These are phyloP conservation scores for Lentinula sp. DNA, from an alignment of 768 basidiomycete species.

Conservation along the genomic window DNA sequence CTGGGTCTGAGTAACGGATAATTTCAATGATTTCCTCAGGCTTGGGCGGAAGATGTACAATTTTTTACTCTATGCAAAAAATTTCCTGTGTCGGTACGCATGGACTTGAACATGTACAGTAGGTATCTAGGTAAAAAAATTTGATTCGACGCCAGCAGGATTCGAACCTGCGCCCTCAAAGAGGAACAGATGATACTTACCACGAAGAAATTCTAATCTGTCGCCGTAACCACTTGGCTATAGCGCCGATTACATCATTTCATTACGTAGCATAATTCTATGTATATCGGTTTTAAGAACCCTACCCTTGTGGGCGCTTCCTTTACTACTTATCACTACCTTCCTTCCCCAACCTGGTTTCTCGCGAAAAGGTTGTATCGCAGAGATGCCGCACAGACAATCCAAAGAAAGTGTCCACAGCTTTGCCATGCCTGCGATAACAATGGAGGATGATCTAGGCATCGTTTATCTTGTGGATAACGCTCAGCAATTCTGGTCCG, in stretches of 20 bases:
- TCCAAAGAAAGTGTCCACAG: background rate
- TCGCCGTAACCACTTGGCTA: conserved; percentile 80
- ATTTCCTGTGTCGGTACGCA: too few relatives aligned
- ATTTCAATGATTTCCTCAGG: background rate
- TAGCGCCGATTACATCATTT: conserved; percentile 37
- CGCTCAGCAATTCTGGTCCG: conserved; percentile 88
- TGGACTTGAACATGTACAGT: too few relatives aligned
- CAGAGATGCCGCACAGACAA: background rate
- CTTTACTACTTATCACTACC: too few relatives aligned
- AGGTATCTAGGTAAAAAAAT: background rate
- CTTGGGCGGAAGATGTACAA: too few relatives aligned
- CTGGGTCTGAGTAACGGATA: conserved; percentile 21
- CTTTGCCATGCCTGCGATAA: conserved; percentile 17
- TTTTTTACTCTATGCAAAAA: too few relatives aligned
- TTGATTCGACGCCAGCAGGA: conserved; percentile 10
- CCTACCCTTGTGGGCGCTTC: too few relatives aligned
- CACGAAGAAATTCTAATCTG: conserved; percentile 27
- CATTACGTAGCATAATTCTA: too few relatives aligned
- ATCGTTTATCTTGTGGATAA: conserved; percentile 80
- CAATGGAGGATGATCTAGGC: conserved; percentile 64
- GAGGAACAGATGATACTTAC: background rate
- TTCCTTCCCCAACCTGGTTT: too few relatives aligned
- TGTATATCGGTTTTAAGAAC: too few relatives aligned
- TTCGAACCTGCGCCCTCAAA: conserved; percentile 15
- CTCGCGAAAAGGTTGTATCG: background rate